Conservation (phyloP, 2,329 filamentous ascomycete genomes). For the Phaeosphaeriaceae sp. region DNA sequence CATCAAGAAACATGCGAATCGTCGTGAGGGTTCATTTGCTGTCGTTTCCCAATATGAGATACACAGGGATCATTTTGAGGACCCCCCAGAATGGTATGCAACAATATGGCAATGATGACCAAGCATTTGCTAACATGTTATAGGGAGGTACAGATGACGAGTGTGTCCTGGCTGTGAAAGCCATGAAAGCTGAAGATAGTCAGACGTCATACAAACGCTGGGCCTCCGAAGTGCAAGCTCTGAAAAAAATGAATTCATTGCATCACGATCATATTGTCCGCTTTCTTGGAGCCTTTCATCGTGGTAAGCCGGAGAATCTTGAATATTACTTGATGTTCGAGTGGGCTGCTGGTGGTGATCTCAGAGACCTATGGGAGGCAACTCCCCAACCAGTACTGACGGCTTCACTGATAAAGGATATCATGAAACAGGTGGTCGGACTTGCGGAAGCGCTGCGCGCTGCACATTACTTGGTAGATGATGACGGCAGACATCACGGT, state of each 20-base stretch:
- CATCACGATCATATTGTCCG: slow-evolving; percentile 23
- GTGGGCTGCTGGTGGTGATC: slow-evolving; percentile 31
- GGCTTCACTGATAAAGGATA: slow-evolving; percentile 1
- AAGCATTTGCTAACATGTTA: no score
- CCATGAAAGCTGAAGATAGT: neutral
- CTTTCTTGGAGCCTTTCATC: slow-evolving; percentile 21
- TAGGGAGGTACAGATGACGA: neutral
- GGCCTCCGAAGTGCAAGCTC: slow-evolving; percentile 15
- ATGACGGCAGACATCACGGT: neutral
- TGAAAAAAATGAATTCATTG: slow-evolving; percentile 20
- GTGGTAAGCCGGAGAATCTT: neutral
- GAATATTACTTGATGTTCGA: slow-evolving; percentile 24
- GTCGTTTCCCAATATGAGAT: slow-evolving; percentile 13
- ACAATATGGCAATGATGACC: no score
- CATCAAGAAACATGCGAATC: neutral
- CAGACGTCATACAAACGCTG: slow-evolving; percentile 11
- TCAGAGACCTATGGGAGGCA: slow-evolving; percentile 19
- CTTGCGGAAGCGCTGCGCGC: slow-evolving; percentile 25
- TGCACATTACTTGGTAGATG: slow-evolving; percentile 10
- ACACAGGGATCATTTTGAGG: neutral
- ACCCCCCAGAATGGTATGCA: neutral
- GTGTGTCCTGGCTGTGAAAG: slow-evolving; percentile 16
- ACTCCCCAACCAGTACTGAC: slow-evolving; percentile 9
- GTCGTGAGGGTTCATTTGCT: slow-evolving; percentile 7
- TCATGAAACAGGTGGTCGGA: slow-evolving; percentile 18